Evolutionary conservation across 2,329 filamentous ascomycete genomes (phyloP), one percentile per base, ranked within the genome.

Genomic region (Stagonosporopsis cucurbitacearum): DNA sequence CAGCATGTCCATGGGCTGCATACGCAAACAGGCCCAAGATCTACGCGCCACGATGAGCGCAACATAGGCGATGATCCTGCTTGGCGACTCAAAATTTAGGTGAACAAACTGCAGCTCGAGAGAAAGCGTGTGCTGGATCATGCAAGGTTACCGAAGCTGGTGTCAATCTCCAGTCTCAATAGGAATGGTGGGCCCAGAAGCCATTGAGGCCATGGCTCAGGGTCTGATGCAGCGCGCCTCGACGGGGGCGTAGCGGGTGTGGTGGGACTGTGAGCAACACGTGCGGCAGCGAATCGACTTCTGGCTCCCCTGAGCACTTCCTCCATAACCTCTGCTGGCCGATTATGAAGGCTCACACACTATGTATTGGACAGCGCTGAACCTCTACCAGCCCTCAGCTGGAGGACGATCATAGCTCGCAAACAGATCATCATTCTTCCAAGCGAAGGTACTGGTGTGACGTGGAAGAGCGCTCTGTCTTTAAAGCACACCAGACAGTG

Each of bases 81-180:
- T 51, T 56, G 47, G 42, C 47, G 47, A 47, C 51, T 42, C 15
- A 26, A 40, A 19, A n/a, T 50, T 25, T 23, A 50, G 28, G 33
- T 6, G 36, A 42, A 20, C 17, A 30, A n/a, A 25, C n/a, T 30
- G 15, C 40, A n/a, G n/a, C 23, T 20, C n/a, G 13, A 43, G 22
- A 28, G 25, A 23, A 42, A 37, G 42, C 42, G 36, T 20, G n/a
- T 47, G 53, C 37, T 56, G 42, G 45, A 40, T 23, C 43, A 43
- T 51, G 53, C 42, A 51, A 44, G 32, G 23, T 36, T 26, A 25
- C 53, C 42, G 30, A 56, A 51, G 46, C 37, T 56, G 47, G 53
- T 39, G 41, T 44, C 53, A 51, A 56, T 47, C 25, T 51, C 53
- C 43, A 42, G 23, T 43, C 50, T 30, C 47, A 47, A 43, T 33